A percentile compares a stretch with the other conserved stretches of the same genome.
phyloP scores from a whole-genome alignment of 192 early-diverging fungal genomes.

The Coemansia sp. region DNA sequence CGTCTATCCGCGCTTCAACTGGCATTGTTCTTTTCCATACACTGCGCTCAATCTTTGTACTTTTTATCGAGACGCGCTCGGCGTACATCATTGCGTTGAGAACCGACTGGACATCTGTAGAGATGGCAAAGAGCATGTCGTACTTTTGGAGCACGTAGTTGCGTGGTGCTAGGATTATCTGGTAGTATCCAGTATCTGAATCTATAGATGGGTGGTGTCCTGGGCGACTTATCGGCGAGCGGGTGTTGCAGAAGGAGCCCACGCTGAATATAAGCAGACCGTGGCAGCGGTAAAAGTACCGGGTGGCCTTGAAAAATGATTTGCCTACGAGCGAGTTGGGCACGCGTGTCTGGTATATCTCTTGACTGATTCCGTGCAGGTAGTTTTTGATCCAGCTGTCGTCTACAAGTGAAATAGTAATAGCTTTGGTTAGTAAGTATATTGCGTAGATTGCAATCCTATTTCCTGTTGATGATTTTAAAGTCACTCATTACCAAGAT shows the following conservation, averaged over 20 bases:
- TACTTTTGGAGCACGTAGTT: conserved; percentile 35
- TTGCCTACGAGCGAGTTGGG: conserved; percentile 33
- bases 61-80: conserved; percentile 38
- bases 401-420: conserved; percentile 13
- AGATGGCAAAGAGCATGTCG: conserved; percentile 48
- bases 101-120: conserved; percentile 40
- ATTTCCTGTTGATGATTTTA: no score
- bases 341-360: conserved; percentile 50
- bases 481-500: no score
- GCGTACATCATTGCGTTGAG: conserved; percentile 31
- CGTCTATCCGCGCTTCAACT: background rate
- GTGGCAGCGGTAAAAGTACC: conserved; percentile 47
- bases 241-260: conserved; percentile 22
- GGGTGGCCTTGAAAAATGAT: conserved; percentile 39
- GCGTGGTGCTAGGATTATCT: conserved; percentile 35
- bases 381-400: conserved; percentile 47
- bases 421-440: background rate
- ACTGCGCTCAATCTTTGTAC: conserved; percentile 2
- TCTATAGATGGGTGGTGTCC: conserved; percentile 20
- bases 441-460: no score
- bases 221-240: conserved; percentile 13
- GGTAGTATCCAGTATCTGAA: conserved; percentile 21
- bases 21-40: background rate
- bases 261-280: conserved; percentile 45
- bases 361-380: conserved; percentile 47